These are phyloP conservation scores for Retiboletus flavoniger DNA, from an alignment of 1,284 basidiomycete species.

Conservation along the genomic window DNA sequence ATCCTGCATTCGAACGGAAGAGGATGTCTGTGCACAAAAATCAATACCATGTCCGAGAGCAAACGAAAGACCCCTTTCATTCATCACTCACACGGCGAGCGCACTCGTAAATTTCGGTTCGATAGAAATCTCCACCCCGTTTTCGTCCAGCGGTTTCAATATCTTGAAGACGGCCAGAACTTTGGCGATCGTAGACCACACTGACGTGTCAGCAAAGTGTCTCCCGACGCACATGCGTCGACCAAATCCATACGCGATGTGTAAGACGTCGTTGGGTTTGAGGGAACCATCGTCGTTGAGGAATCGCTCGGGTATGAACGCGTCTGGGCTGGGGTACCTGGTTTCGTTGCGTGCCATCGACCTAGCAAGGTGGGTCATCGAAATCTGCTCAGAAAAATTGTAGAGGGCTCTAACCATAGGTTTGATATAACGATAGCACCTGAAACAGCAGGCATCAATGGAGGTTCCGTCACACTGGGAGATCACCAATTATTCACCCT, in stretches of 20 bases:
- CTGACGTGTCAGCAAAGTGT: conserved; percentile 15
- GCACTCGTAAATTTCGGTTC: conserved; percentile 12
- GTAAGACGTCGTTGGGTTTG: conserved; percentile 8
- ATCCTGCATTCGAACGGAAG: not conserved
- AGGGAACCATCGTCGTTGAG: conserved; percentile 14
- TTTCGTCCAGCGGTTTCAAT: conserved; percentile 10
- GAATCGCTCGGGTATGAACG: conserved; percentile 18
- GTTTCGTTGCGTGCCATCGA: conserved; percentile 12
- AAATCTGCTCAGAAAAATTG: not conserved
- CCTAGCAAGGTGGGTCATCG: not conserved
- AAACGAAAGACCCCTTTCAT: not conserved
- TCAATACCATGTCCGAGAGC: not conserved
- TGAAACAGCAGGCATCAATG: not conserved
- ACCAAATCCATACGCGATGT: conserved; percentile 17
- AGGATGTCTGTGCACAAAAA: not conserved
- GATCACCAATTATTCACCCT: not conserved
- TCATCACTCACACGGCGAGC: conserved; percentile 12
- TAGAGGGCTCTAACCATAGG: conserved; percentile 5
- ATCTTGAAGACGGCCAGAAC: conserved; percentile 19
- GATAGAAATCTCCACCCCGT: conserved; percentile 20
- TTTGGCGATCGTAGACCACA: conserved; percentile 15
- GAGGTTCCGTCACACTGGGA: accelerated
- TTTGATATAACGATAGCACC: conserved; percentile 12
- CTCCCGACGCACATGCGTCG: conserved; percentile 14
- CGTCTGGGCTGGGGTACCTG: conserved; percentile 6